Evolutionary conservation across 768 basidiomycete genomes (phyloP), one percentile per base, ranked within the genome.

Genomic region (Saitozyma sp.): DNA sequence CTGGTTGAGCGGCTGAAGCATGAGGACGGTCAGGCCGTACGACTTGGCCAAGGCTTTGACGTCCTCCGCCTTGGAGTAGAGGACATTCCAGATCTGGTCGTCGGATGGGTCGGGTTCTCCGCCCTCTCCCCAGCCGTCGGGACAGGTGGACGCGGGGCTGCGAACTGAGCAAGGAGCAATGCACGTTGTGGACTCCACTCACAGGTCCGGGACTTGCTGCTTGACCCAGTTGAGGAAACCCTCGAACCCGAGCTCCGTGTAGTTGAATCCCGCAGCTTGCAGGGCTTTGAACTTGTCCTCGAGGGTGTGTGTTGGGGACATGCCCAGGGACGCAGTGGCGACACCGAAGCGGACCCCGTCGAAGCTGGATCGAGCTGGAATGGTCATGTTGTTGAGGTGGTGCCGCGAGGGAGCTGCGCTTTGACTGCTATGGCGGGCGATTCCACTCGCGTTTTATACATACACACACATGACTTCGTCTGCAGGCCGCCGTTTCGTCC

Each of bases 1-100:
- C 20, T 70, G 56, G 16, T 58, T 66, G 9, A 77, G 65, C 9
- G 75, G 75, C 62, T 75, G 73, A 0, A 77, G 42, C 16, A 67
- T 66, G n/a, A 69, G 53, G 0, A 75, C 45, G 11, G 59, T 41
- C 3, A 77, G 54, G 3, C 51, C 56, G 40, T 57, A 52, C 6
- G 7, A n/a, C 2, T 19, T 29, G 7, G 64, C 64, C 4, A 66
- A 29, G 2, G 8, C 17, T 7, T 45, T 52, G 19, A 66, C 40
- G 29, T 58, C 51, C 1, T 2, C 46, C 1, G 61, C 61, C 29
- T 66, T 39, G 7, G 8, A 13, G 51, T 63, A 54, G 11, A 66
- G 8, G n/a, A 58, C 62, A 1, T 6, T 40, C 65, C 65, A 66
- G 19, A 66, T 37, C 14, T 50, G 49, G 0, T 39, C 46, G 43